phyloP scores from a whole-genome alignment of 108 stramenopile genomes.

The Phaeodactylum tricornutum region DNA sequence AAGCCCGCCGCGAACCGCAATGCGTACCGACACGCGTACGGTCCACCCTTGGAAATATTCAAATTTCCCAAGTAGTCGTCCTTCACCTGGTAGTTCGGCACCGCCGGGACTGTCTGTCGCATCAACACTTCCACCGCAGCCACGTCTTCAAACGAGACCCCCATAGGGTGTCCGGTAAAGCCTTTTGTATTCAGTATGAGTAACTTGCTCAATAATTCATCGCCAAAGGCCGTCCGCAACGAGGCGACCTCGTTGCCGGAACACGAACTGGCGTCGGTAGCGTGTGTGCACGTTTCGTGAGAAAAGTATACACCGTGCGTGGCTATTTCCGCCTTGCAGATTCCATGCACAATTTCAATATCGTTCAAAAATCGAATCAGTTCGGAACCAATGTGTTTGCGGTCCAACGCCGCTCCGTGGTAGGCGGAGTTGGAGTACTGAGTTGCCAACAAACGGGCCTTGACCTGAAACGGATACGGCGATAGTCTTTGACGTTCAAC shows the following conservation, averaged over 20 bases:
- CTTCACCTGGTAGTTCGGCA: conserved; percentile 80
- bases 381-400: conserved; percentile 88
- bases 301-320: conserved; percentile 92
- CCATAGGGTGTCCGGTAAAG: conserved; percentile 96
- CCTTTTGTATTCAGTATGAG: conserved; percentile 94
- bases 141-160: conserved; percentile 94
- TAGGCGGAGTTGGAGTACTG: conserved; percentile 92
- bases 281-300: conserved; percentile 96
- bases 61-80: conserved; percentile 85
- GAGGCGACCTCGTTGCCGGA: conserved; percentile 90
- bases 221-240: conserved; percentile 85
- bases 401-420: conserved; percentile 92
- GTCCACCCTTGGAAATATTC: conserved; percentile 85
- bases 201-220: conserved; percentile 71
- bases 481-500: conserved; percentile 35
- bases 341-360: conserved; percentile 82
- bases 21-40: conserved; percentile 83
- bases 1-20: conserved; percentile 95
- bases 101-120: conserved; percentile 75
- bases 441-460: conserved; percentile 79
- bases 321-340: conserved; percentile 85
- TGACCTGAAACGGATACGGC: conserved; percentile 46
- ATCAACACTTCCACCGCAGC: conserved; percentile 86
- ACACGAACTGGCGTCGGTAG: conserved; percentile 82
- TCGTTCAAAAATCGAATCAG: conserved; percentile 80